Percentiles rank a stretch among this genome's conserved stretches.
Evolutionary conservation across 2,329 filamentous ascomycete species (phyloP).

Genomic region (Microcyclosporella mali): DNA sequence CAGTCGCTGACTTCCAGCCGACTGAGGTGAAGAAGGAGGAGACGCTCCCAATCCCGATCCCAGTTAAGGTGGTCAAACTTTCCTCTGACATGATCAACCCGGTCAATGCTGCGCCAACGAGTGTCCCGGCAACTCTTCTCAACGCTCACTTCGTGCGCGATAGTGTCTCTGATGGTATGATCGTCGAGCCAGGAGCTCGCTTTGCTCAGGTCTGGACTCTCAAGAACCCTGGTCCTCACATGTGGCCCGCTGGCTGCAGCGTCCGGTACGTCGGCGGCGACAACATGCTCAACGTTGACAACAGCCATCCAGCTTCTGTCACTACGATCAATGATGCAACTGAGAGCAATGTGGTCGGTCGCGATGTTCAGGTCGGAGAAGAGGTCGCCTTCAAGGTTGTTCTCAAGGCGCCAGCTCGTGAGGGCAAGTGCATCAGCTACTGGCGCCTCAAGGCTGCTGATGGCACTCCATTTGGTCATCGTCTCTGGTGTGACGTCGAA

Average conservation of each 20-base stretch:
- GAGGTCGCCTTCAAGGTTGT: slow-evolving; percentile 74
- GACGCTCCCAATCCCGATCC: slow-evolving; percentile 19
- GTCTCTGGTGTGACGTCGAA: slow-evolving; percentile 87
- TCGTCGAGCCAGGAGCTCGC: slow-evolving; percentile 61
- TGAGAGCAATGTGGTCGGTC: slow-evolving; percentile 71
- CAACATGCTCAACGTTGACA: slow-evolving; percentile 90
- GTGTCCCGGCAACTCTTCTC: slow-evolving; percentile 34
- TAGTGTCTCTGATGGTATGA: slow-evolving; percentile 69
- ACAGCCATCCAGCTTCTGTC: slow-evolving; percentile 69
- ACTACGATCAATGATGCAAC: slow-evolving; percentile 70
- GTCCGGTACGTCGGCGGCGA: slow-evolving; percentile 91
- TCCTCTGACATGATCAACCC: slow-evolving; percentile 11
- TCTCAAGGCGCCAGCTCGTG: slow-evolving; percentile 70
- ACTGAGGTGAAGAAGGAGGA: slow-evolving; percentile 25
- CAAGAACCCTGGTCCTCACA: slow-evolving; percentile 68
- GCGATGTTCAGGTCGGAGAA: slow-evolving; percentile 65
- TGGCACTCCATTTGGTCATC: slow-evolving; percentile 80
- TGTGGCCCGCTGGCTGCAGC: slow-evolving; percentile 85
- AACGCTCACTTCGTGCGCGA: slow-evolving; percentile 72
- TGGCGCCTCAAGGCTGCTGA: slow-evolving; percentile 85
- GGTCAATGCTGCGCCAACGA: slow-evolving; percentile 16
- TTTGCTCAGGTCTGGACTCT: slow-evolving; percentile 92
- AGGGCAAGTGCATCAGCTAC: slow-evolving; percentile 83
- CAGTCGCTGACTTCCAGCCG: slow-evolving; percentile 66
- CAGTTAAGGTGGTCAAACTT: slow-evolving; percentile 13